Percentiles rank a stretch among this genome's conserved stretches.
Conservation (phyloP, 768 basidiomycete genomes). For the Vararia minispora region DNA sequence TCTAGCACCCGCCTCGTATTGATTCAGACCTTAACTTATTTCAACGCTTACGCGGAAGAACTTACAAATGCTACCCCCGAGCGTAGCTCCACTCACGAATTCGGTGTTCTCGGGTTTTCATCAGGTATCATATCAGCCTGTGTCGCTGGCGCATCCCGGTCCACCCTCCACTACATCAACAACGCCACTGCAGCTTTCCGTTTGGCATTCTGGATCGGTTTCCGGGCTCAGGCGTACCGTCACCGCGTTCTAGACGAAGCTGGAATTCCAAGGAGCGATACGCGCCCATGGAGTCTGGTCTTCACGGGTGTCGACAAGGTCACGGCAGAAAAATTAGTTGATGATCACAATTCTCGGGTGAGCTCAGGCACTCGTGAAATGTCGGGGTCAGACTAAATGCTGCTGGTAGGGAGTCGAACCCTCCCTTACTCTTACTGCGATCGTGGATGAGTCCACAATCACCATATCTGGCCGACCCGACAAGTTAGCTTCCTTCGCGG, state of each 20-base stretch:
- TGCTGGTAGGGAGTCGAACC: conserved; percentile 3
- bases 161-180: conserved; percentile 29
- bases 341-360: conserved; percentile 17
- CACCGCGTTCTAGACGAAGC: conserved; percentile 4
- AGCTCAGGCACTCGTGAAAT: not conserved
- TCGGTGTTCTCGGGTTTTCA: conserved; percentile 42
- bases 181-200: conserved; percentile 37
- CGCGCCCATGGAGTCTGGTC: conserved; percentile 36
- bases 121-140: conserved; percentile 46
- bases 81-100: conserved; percentile 22
- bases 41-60: conserved; percentile 19
- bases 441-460: conserved; percentile 34
- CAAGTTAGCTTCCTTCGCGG: conserved; percentile 31
- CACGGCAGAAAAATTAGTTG: conserved; percentile 18
- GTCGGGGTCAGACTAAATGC: conserved; percentile 1
- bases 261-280: conserved; percentile 13
- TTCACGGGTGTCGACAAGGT: conserved; percentile 23
- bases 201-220: conserved; percentile 40
- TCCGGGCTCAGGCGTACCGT: conserved; percentile 29
- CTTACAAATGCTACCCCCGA: conserved; percentile 7
- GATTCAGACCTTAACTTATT: conserved; percentile 40
- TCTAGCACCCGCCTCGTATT: conserved; percentile 39
- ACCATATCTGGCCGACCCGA: conserved; percentile 53
- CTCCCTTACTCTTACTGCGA: conserved; percentile 38
- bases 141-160: conserved; percentile 34